Evolutionary conservation across 805 yeast species (phyloP), one percentile per base, ranked within the genome.

Genomic region (Teunomyces pallodes): DNA sequence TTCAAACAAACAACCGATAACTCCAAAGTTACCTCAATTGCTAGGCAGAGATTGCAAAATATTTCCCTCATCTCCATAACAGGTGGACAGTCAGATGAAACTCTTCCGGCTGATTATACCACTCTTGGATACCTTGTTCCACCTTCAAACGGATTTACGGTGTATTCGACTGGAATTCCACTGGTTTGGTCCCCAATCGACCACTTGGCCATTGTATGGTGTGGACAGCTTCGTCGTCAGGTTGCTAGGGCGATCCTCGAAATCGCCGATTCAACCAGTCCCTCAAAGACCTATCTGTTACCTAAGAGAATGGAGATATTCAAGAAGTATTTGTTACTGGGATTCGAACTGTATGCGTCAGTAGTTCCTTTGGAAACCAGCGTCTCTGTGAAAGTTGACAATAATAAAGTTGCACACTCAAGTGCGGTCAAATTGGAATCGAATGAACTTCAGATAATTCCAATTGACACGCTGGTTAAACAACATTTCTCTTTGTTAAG

Each of bases 191-290:
- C 96, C 0, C 87, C 97, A 1, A 83, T 90, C 36, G 98, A 92
- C 65, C 99, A 92, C 68, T 75, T 90, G 54, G 97, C 98, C 0
- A 84, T 94, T 42, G 96, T 92, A 1, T 92, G 99, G 99, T 92
- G 99, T 66, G 87, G 84, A 51, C 97, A 92, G 64, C 68, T 91
- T 33, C 76, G 97, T 45, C 73, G 78, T 45, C 79, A 76, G 12
- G 54, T 92, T 1, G 84, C 88, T 7, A 68, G 69, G 43, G 70
- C 83, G 0, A 59, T 94, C 32, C 66, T 87, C 42, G 85, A 80
- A 28, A 72, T 86, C 9, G 77, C 81, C 1, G 87, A 89, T 56
- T 66, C 63, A 20, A 53, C 61, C 0, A 61, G 72, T 0, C 70
- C 82, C 0, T 44, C 57, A 8, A 80, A 79, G 55, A 87, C 94